phyloP scores from a whole-genome alignment of 148 eudicot genomes.

The Salicornia ramosissima region DNA sequence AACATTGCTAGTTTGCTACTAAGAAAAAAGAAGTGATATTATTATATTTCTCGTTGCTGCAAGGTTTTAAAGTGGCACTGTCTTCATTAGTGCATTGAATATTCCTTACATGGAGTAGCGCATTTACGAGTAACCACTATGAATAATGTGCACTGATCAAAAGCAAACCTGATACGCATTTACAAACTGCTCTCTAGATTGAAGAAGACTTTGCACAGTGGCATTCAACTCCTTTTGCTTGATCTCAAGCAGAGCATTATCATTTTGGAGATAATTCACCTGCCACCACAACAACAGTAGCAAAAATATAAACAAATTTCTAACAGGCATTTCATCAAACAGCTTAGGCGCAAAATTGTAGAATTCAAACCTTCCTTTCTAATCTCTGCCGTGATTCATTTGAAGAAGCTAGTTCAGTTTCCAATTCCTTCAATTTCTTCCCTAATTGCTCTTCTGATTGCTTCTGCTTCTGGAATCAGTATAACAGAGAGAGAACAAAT shows the following conservation, averaged over 20 bases:
- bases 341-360: constrained; percentile 3
- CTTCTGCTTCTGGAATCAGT: constrained; percentile 35
- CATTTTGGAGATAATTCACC: constrained; percentile 52
- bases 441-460: constrained; percentile 39
- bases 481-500: neutral
- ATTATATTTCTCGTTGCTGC: too few relatives aligned
- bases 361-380: constrained; percentile 38
- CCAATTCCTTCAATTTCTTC: constrained; percentile 39
- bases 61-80: too few relatives aligned
- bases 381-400: constrained; percentile 36
- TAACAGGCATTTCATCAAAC: constrained; percentile 25
- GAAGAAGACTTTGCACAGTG: constrained; percentile 40
- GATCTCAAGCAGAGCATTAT: constrained; percentile 49
- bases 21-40: too few relatives aligned
- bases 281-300: constrained; percentile 15
- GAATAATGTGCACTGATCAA: neutral
- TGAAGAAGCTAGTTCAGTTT: constrained; percentile 35
- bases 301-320: constrained; percentile 7
- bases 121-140: neutral
- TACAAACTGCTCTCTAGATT: constrained; percentile 46
- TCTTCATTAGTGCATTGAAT: neutral
- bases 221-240: constrained; percentile 57
- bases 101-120: neutral
- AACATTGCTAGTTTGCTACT: too few relatives aligned
- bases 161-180: constrained; percentile 50